These are phyloP conservation scores for Chytriomyces confervae DNA, from an alignment of 192 early-diverging fungal species.

Conservation along the genomic window DNA sequence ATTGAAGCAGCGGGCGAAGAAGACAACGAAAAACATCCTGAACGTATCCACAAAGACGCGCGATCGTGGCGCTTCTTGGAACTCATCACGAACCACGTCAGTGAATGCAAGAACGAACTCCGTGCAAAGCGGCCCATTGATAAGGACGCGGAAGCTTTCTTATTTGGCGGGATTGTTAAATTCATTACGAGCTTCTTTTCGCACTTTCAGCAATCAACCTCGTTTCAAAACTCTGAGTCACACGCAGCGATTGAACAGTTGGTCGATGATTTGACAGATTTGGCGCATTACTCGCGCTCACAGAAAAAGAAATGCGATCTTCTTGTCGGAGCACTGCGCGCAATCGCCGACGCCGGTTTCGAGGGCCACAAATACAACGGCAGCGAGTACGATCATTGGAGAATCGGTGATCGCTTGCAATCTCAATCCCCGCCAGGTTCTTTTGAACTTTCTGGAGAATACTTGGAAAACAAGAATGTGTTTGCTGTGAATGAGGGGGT, in stretches of 20 bases:
- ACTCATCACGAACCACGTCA: background rate
- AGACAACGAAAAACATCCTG: conserved; percentile 34
- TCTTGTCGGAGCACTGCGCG: background rate
- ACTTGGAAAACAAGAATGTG: conserved; percentile 22
- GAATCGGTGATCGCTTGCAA: background rate
- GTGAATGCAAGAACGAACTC: background rate
- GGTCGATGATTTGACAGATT: conserved; percentile 5
- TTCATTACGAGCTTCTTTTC: conserved; percentile 29
- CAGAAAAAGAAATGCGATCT: background rate
- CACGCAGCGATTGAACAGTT: background rate
- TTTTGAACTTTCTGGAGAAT: conserved; percentile 7
- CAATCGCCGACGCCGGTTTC: conserved; percentile 21
- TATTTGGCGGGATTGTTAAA: conserved; percentile 20
- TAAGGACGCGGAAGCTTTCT: conserved; percentile 13
- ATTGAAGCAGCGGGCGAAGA: conserved; percentile 32
- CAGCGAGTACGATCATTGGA: conserved; percentile 9
- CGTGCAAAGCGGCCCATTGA: background rate
- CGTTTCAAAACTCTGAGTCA: background rate
- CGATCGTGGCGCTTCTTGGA: conserved; percentile 23
- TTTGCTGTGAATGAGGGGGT: conserved; percentile 5
- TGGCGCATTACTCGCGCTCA: background rate
- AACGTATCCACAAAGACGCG: conserved; percentile 21
- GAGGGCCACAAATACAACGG: conserved; percentile 2
- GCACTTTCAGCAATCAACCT: background rate
- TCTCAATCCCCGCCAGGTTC: background rate